Evolutionary conservation across 441 rosid species (phyloP), one percentile per base, ranked within the genome.

Genomic region (Gossypium aridum): DNA sequence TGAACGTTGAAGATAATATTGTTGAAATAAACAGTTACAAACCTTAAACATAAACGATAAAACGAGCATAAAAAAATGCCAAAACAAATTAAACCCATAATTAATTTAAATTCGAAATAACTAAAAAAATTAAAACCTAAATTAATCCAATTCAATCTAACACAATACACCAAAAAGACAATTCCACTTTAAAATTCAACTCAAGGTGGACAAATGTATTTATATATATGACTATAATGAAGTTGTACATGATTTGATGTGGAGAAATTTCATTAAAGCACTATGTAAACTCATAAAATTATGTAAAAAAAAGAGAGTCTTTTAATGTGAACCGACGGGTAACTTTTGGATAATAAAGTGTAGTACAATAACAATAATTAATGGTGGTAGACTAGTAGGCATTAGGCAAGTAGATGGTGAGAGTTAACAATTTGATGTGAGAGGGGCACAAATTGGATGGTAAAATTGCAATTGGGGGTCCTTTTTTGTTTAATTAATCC

Each of bases 371-470:
- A 39, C 8, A 4, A 3, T 8, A 22, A 23, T 7, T 45, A 23
- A 12, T 63, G 47, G 16, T 22, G 62, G 55, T 45, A 13, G 19
- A 20, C 28, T 39, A 10, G 53, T 20, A 20, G 22, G 22, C 22
- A 20, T 20, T 39, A 17, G 70, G 70, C 19, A 20, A 13, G 47
- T 63, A 10, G 70, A 64, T 39, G 69, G 28, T 12, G 70, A 65
- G 54, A 43, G 55, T 43, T 0, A 66, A 45, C 55, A 20, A 13
- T 20, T 13, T 66, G 71, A 45, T 57, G 62, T 57, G 63, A 10
- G 63, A 5, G 63, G 63, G n/a, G 31, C 31, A 57, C 4, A 57
- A 57, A 9, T 57, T 57, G 13, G 62, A 20, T 57, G 62, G 62
- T 3, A 34, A 53, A 20, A 22, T 57, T 8, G 13, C 61, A 56